Percentiles rank a stretch among this genome's conserved stretches.
Evolutionary conservation across 2,329 filamentous ascomycete genomes (phyloP).

Genomic region (Microdochium trichocladiopsis): DNA sequence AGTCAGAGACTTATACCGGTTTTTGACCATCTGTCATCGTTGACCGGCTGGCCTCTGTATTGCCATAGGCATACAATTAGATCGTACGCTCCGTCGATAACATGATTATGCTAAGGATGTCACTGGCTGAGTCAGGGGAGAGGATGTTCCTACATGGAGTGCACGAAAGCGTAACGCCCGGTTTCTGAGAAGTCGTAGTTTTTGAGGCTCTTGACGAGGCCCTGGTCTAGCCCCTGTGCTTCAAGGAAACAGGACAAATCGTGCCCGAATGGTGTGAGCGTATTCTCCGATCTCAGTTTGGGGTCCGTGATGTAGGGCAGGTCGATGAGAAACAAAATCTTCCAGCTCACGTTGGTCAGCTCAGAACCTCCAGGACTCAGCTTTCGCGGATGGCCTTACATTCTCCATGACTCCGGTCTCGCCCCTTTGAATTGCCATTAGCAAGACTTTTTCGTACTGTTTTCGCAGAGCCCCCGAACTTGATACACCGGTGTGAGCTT

Average conservation of each 20-base stretch:
- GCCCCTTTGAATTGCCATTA: constrained; percentile 57
- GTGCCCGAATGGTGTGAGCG: constrained; percentile 50
- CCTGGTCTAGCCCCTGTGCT: constrained; percentile 57
- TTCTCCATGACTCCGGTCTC: constrained; percentile 82
- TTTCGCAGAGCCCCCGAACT: no score
- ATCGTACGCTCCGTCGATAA: no score
- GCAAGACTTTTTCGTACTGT: neutral
- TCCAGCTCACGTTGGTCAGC: constrained; percentile 7
- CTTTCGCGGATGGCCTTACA: constrained; percentile 34
- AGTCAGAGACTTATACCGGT: constrained; percentile 24
- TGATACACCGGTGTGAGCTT: neutral
- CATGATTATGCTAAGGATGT: no score
- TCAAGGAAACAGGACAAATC: constrained; percentile 66
- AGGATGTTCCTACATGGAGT: constrained; percentile 59
- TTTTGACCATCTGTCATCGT: constrained; percentile 32
- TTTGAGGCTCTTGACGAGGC: constrained; percentile 59
- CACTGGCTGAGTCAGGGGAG: no score
- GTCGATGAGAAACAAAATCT: constrained; percentile 88
- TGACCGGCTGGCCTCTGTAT: constrained; percentile 48
- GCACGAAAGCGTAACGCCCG: constrained; percentile 67
- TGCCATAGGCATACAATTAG: no score
- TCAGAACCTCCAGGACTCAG: neutral
- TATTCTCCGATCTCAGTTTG: constrained; percentile 21
- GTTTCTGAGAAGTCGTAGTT: constrained; percentile 81
- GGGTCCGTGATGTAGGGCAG: constrained; percentile 54